Percentiles rank a stretch among this genome's conserved stretches.
Evolutionary conservation across 2,329 filamentous ascomycete genomes (phyloP).

Genomic region (Aspergillus novofumigatus): DNA sequence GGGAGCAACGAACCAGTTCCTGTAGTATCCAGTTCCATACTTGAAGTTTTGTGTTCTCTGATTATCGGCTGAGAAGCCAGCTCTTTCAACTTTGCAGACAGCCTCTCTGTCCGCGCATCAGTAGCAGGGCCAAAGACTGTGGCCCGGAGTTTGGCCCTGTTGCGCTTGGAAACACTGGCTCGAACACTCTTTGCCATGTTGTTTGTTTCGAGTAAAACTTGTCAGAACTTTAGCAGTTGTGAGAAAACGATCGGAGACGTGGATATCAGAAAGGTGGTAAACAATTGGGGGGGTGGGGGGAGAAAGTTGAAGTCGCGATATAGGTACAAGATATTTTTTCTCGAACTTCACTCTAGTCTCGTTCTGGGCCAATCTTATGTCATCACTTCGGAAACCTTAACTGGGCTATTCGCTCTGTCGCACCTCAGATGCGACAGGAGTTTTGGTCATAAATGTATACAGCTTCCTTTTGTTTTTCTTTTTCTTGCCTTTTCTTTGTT

Average conservation of each 20-base stretch:
- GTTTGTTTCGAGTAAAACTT: slow-evolving; percentile 5
- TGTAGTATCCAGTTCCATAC: slow-evolving; percentile 21
- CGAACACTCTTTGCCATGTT: slow-evolving; percentile 85
- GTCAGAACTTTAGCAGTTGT: not conserved
- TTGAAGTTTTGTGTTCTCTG: slow-evolving; percentile 44
- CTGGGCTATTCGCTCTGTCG: not conserved
- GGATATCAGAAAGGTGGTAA: not conserved
- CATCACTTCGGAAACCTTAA: slow-evolving; percentile 23
- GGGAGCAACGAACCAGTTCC: slow-evolving; percentile 21
- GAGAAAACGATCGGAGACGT: not conserved
- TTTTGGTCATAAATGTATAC: not conserved
- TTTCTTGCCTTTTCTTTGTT: not conserved
- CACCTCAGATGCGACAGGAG: not conserved
- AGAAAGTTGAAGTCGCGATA: not conserved
- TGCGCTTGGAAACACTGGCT: slow-evolving; percentile 74
- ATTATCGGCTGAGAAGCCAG: slow-evolving; percentile 73
- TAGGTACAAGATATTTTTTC: not conserved
- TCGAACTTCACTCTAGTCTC: slow-evolving; percentile 3
- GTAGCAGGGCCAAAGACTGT: slow-evolving; percentile 82
- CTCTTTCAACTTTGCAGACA: slow-evolving; percentile 81
- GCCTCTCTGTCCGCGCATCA: slow-evolving; percentile 71
- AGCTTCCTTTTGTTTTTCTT: not conserved
- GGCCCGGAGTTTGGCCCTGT: slow-evolving; percentile 74
- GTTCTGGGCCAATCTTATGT: slow-evolving; percentile 28
- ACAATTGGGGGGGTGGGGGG: not conserved